phyloP scores from a whole-genome alignment of 2,329 filamentous ascomycete species.

The Microcyclosporella mali region DNA sequence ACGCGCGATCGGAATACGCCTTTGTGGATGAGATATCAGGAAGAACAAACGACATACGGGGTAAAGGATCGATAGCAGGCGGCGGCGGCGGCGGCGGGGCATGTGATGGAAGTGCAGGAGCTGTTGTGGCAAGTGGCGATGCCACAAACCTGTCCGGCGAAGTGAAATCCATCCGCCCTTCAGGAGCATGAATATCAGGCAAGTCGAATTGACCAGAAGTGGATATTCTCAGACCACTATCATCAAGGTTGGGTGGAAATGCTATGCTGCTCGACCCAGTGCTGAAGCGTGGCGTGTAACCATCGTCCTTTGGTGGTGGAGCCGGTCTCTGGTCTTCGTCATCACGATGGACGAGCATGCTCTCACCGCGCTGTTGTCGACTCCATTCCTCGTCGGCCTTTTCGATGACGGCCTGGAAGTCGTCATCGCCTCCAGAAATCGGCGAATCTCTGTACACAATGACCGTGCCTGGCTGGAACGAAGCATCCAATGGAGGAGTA shows the following conservation, averaged over 20 bases:
- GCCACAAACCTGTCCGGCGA: conserved; percentile 10
- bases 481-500: conserved; percentile 25
- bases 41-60: conserved; percentile 16
- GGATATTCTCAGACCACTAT: conserved; percentile 25
- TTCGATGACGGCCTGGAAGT: conserved; percentile 26
- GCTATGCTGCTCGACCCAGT: conserved; percentile 22
- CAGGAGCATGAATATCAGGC: conserved; percentile 33
- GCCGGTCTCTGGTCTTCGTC: conserved; percentile 34
- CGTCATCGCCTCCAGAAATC: conserved; percentile 16
- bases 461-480: conserved; percentile 25
- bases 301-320: conserved; percentile 40
- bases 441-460: conserved; percentile 22
- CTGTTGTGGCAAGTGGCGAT: conserved; percentile 17
- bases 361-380: conserved; percentile 24
- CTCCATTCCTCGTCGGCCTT: conserved; percentile 31
- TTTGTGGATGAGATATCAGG: conserved; percentile 20
- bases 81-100: conserved; percentile 44
- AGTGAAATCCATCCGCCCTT: conserved; percentile 12
- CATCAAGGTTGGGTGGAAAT: conserved; percentile 16
- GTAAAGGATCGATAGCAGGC: conserved; percentile 2
- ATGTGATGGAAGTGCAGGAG: conserved; percentile 39
- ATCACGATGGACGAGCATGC: conserved; percentile 14
- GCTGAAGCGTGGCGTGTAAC: conserved; percentile 32
- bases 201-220: conserved; percentile 30
- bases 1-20: conserved; percentile 22